Evolutionary conservation across 805 yeast species (phyloP), one percentile per base, ranked within the genome.

Genomic region (Teunomyces pallodes): DNA sequence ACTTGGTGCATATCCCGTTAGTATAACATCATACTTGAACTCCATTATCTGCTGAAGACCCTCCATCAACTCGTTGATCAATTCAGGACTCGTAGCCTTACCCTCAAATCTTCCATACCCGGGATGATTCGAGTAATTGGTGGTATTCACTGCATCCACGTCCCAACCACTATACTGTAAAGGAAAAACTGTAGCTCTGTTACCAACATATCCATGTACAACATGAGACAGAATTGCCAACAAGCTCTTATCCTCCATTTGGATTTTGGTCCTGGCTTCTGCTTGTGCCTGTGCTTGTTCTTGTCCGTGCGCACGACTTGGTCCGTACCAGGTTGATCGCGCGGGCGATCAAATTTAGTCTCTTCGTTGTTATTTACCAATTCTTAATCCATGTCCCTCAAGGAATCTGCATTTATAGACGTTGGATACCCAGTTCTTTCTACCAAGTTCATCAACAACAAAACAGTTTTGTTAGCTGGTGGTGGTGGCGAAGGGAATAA

Each of bases 401-500:
- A 65, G 43, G 65, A 71, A 32, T 59, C 67, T 27, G 73, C 74
- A 6, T 57, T 64, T 20, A 59, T 74, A 31, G 70, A 69, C 50
- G 62, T 72, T 13, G 92, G 88, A 2, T 87, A 84, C 58, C 98
- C 99, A 1, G 75, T 90, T 9, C 87, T 86, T 56, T 92, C 90
- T 2, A 84, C 92, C 46, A 80, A 81, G 51, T 90, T 89, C 62
- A 72, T 84, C 40, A 75, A 79, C 54, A 77, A 83, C 53, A 68
- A 73, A 51, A 78, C 83, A 1, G 64, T 91, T 26, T 65, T 90
- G 43, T 86, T 86, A 27, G 83, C 90, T 2, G 99, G 99, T 36
- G 99, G 99, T 40, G 97, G 97, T 28, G 98, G 97, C 24, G 96
- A 89, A 64, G 96, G 96, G 8, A 84, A 83, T 59, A 86, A 89